Base-by-base conservation (phyloP, 441 rosid genomes). In the Corymbia calophylla region DNA sequence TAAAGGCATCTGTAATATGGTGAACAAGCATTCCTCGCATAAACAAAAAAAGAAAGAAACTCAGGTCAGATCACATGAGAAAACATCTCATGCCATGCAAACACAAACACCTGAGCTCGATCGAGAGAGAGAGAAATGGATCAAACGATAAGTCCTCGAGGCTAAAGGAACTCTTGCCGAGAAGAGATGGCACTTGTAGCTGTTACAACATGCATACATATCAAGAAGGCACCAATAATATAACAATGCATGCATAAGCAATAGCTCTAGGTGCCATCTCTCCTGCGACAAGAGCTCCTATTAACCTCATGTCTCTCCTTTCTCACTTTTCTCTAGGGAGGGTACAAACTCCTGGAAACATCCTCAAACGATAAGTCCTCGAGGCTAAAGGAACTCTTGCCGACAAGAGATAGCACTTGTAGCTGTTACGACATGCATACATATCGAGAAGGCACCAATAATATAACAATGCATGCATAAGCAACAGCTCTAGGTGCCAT, bases 401-500 rank as follows among this genome's bases (percentile, higher is more conserved):
- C 93, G 85, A 82, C 88, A 88, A 90, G 81, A 90, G 94, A 92
- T 73, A 91, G 88, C 47, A 89, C 92, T 66, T 48, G 53, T 31
- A 29, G 85, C 87, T 60, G 56, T 70, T 70, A 35, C 48, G 7
- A 19, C 48, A 31, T 10, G 23, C 48, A 21, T 32, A 18, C 81
- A 70, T 32, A 2, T 32, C 8, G 9, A 35, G 39, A 35, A 18
- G 47, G 47, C 48, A 70, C 47, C 23, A 23, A 48, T 48, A 39
- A 73, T 23, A 21, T 73, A 44, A 73, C 29, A 12, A 73, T 21
- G 84, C 84, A 39, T 44, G 51, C 51, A 39, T 29, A 39, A 13
- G 51, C 84, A 39, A 70, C 35, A 70, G 81, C 81, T 68, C 25
- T n/a, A 19, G 14, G 25, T 66, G 39, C 32, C 73, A 66, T 62